These are phyloP conservation scores for Erodium trifolium DNA, from an alignment of 441 rosid species.

Conservation along the genomic window DNA sequence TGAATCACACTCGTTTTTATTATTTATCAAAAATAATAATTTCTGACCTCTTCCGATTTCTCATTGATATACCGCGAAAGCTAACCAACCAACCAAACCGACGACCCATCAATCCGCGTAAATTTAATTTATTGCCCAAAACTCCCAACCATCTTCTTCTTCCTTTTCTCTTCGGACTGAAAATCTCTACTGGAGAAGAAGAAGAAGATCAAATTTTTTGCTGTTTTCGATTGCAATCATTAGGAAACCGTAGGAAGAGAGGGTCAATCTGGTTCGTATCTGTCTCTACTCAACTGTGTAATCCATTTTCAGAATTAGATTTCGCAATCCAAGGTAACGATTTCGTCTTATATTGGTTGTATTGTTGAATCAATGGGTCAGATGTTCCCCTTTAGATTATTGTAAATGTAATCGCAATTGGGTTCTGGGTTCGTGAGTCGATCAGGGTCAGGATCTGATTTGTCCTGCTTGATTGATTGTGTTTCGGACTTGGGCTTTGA, in stretches of 20 bases:
- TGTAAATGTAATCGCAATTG: not conserved
- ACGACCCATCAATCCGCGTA: slow-evolving; percentile 1
- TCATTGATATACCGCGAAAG: slow-evolving; percentile 3
- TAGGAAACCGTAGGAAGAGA: too few relatives aligned
- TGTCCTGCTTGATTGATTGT: too few relatives aligned
- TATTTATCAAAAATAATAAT: too few relatives aligned
- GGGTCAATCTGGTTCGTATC: not conserved
- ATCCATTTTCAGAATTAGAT: not conserved
- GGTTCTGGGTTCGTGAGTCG: not conserved
- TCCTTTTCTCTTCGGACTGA: not conserved
- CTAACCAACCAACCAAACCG: slow-evolving; percentile 1
- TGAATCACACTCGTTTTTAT: not conserved
- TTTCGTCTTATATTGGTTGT: not conserved
- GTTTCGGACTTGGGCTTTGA: not conserved
- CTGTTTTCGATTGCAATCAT: too few relatives aligned
- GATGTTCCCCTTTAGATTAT: not conserved
- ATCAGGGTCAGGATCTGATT: not conserved
- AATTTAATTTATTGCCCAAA: not conserved
- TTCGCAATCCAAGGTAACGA: slow-evolving; percentile 1
- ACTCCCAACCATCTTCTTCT: not conserved
- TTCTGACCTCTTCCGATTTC: not conserved
- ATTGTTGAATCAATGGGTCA: not conserved
- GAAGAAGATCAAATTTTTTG: too few relatives aligned
- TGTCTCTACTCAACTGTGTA: not conserved
- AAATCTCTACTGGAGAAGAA: not conserved